Evolutionary conservation across 768 basidiomycete genomes (phyloP).

Genomic region (Coprinopsis marcescibilis): DNA sequence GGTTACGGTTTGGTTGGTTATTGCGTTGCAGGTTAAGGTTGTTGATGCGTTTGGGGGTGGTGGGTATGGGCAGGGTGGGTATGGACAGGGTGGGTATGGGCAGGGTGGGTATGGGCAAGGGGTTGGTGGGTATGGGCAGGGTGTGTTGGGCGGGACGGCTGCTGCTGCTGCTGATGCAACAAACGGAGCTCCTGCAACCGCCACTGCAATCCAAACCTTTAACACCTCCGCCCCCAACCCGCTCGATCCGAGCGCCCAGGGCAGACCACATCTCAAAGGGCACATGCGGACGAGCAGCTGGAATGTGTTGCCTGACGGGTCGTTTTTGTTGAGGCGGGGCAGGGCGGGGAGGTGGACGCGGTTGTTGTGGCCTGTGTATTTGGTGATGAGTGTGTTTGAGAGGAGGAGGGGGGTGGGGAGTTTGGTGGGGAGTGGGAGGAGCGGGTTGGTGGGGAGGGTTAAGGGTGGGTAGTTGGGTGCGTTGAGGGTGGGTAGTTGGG

Average conservation of each 20-base stretch:
- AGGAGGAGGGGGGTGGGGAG: conserved; percentile 6
- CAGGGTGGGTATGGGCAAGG: not conserved
- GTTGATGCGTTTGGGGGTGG: conserved; percentile 4
- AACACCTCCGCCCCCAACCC: too few species aligned
- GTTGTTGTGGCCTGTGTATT: conserved; percentile 10
- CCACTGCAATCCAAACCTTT: too few species aligned
- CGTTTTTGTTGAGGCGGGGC: not conserved
- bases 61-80: not conserved
- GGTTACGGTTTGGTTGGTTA: conserved; percentile 38
- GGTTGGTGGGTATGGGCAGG: too few species aligned
- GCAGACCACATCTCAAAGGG: too few species aligned
- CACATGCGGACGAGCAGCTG: too few species aligned
- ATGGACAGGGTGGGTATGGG: not conserved
- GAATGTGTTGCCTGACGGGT: not conserved
- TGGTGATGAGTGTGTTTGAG: conserved; percentile 6
- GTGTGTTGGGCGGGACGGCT: too few species aligned
- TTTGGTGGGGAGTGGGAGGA: not conserved
- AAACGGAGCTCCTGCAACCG: too few species aligned
- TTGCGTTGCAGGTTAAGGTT: conserved; percentile 35
- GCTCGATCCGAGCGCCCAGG: too few species aligned
- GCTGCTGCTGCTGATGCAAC: too few species aligned
- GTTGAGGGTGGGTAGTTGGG: not conserved
- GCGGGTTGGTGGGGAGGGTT: not conserved
- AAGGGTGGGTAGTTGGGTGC: not conserved
- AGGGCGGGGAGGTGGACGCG: too few species aligned